These are phyloP conservation scores for Cenchrus purpureus DNA, from an alignment of 176 grass and related monocot genomes.

Conservation along the genomic window DNA sequence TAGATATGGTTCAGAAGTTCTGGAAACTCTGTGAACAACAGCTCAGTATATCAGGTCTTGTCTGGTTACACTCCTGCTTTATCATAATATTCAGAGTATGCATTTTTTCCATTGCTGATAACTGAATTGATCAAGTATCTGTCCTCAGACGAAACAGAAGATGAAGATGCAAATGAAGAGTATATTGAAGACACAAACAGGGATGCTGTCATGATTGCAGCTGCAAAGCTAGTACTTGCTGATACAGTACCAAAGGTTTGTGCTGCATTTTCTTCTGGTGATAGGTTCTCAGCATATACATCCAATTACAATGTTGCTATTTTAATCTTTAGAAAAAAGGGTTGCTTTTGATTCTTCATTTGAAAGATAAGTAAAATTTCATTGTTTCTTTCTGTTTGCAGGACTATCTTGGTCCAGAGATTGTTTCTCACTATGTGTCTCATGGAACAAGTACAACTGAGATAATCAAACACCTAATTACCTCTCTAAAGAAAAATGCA, in stretches of 20 bases:
- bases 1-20: slow-evolving; percentile 79
- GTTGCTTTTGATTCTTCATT: neutral
- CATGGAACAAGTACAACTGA: slow-evolving; percentile 81
- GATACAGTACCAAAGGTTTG: slow-evolving; percentile 85
- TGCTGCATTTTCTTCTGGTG: slow-evolving; percentile 34
- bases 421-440: slow-evolving; percentile 87
- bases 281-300: slow-evolving; percentile 34
- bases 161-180: slow-evolving; percentile 95
- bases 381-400: slow-evolving; percentile 43
- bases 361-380: slow-evolving; percentile 12
- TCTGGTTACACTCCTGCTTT: neutral
- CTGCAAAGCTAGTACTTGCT: slow-evolving; percentile 83
- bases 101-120: slow-evolving; percentile 21
- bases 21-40: slow-evolving; percentile 91
- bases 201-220: slow-evolving; percentile 94
- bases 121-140: slow-evolving; percentile 31
- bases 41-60: slow-evolving; percentile 83
- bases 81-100: slow-evolving; percentile 27
- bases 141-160: slow-evolving; percentile 95
- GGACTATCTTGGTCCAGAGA: slow-evolving; percentile 91
- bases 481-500: slow-evolving; percentile 74
- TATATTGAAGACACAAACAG: slow-evolving; percentile 96
- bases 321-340: slow-evolving; percentile 16
- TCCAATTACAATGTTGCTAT: slow-evolving; percentile 22
- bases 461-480: slow-evolving; percentile 92